A percentile compares a stretch with the other conserved stretches of the same genome.
Evolutionary conservation across 2,329 filamentous ascomycete genomes (phyloP).

Genomic region (Arachnomyces sp.): DNA sequence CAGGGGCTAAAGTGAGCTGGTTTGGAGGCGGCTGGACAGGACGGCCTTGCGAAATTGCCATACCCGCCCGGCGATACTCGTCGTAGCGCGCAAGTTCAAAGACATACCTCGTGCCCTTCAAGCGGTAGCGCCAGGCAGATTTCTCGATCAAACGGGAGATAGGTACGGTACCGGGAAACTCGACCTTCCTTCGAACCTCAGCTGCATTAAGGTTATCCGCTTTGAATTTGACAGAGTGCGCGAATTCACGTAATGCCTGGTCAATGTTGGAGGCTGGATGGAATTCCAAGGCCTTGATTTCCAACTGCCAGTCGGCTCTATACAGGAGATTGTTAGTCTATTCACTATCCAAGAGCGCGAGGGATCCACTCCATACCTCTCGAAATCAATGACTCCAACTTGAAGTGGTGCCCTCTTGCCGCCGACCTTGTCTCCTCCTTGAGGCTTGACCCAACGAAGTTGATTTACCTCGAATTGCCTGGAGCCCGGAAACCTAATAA

Average conservation of each 20-base stretch:
- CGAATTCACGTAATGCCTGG: conserved; percentile 21
- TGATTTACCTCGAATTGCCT: conserved; percentile 26
- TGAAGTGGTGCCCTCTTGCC: conserved; percentile 25
- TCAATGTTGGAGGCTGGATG: conserved; percentile 22
- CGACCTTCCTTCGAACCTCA: conserved; percentile 21
- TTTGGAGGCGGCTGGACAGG: conserved; percentile 4
- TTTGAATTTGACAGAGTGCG: conserved; percentile 21
- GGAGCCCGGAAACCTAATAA: conserved; percentile 21
- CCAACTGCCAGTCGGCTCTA: conserved; percentile 35
- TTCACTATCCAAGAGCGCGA: background rate
- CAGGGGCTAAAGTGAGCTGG: conserved; percentile 17
- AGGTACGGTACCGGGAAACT: conserved; percentile 19
- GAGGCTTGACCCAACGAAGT: conserved; percentile 28
- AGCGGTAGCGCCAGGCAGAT: conserved; percentile 28
- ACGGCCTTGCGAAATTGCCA: conserved; percentile 10
- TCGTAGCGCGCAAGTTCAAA: conserved; percentile 39
- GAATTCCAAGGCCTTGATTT: conserved; percentile 33
- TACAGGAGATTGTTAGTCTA: conserved; percentile 4
- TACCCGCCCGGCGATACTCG: conserved; percentile 19
- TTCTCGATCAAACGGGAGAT: conserved; percentile 32
- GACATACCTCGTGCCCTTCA: conserved; percentile 33
- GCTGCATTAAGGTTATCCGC: conserved; percentile 19
- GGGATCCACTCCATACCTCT: conserved; percentile 18
- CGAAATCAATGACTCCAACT: conserved; percentile 29
- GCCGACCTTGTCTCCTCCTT: conserved; percentile 13